These are phyloP conservation scores for Ogataea degrootiae DNA, from an alignment of 805 yeast genomes.

Conservation along the genomic window DNA sequence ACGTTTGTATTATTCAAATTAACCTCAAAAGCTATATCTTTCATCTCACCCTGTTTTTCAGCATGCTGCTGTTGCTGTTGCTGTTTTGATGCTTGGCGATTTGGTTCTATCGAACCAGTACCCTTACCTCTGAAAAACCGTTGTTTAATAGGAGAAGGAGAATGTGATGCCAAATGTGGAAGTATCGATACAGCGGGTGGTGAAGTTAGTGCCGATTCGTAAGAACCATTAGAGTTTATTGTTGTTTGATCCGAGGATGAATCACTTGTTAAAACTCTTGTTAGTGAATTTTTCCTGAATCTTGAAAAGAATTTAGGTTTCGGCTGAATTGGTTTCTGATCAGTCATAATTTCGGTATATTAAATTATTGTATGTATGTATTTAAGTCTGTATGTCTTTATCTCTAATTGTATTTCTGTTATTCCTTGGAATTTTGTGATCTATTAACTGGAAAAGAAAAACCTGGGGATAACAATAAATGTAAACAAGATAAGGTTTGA, in stretches of 20 bases:
- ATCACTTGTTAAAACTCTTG: conserved; percentile 11
- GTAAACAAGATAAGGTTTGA: too few species aligned
- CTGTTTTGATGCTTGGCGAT: too few species aligned
- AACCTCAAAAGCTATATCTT: conserved; percentile 29
- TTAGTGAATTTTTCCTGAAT: conserved; percentile 10
- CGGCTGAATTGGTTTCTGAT: not conserved
- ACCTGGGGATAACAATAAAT: too few species aligned
- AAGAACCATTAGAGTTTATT: conserved; percentile 10
- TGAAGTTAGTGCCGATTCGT: conserved; percentile 7
- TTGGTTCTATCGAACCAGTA: conserved; percentile 5
- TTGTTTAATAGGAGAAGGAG: not conserved
- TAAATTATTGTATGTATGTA: not conserved
- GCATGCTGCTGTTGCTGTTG: not conserved
- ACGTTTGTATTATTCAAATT: conserved; percentile 14
- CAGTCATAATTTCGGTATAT: not conserved
- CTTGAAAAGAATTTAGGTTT: conserved; percentile 12
- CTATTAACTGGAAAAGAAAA: too few species aligned
- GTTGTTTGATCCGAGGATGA: conserved; percentile 17
- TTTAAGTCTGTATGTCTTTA: too few species aligned
- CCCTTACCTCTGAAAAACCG: conserved; percentile 8
- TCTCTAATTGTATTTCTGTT: too few species aligned
- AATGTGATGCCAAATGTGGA: not conserved
- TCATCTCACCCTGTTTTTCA: conserved; percentile 16
- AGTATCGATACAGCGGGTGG: not conserved
- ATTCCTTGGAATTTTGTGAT: too few species aligned